Evolutionary conservation across 2,329 filamentous ascomycete species (phyloP), one percentile per base, ranked within the genome.

Genomic region (Botrytis elliptica): DNA sequence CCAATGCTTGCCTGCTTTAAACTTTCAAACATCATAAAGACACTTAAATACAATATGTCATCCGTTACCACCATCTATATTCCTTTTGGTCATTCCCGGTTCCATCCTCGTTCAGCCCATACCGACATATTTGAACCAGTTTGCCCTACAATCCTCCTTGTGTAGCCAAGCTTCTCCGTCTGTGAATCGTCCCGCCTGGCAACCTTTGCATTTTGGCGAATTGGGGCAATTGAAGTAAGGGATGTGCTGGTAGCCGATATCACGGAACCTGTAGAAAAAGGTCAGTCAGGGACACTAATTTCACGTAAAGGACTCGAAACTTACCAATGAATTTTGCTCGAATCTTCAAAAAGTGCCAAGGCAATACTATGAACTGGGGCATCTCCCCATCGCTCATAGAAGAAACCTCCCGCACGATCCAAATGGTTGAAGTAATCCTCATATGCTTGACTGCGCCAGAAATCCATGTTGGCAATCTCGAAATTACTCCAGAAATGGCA

Each of bases 401-500:
- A 99, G 88, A 99, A 99, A 38, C 96, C 96, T 55, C 96, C 96
- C 0, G 95, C 93, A 33, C 93, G 90, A 83, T 99, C 96, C 49
- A 99, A 88, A 83, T 98, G 94, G 81, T 97, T 91, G 82, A 99
- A 99, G 83, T 98, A 99, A 76, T 97, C 94, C 81, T 97, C 93
- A 81, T 99, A 99, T 64, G 90, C 88, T 82, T 95, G 89, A 81
- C 94, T 93, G 67, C 96, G 87, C 93, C 94, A 99, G 83, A 99
- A 97, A 76, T 89, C 89, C 88, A 99, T 89, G 82, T 98, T 94
- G 65, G 89, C 95, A 79, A 99, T 95, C 84, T 99, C 96, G 79
- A 99, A 99, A 83, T 99, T 99, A 80, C 92, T 96, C 96, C 96
- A 99, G 86, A 99, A 99, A 83, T 99, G 96, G 82, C 96, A 99